Percentiles rank a stretch among this genome's conserved stretches.
Evolutionary conservation across 2,329 filamentous ascomycete genomes (phyloP).

Genomic region (Zymoseptoria tritici): DNA sequence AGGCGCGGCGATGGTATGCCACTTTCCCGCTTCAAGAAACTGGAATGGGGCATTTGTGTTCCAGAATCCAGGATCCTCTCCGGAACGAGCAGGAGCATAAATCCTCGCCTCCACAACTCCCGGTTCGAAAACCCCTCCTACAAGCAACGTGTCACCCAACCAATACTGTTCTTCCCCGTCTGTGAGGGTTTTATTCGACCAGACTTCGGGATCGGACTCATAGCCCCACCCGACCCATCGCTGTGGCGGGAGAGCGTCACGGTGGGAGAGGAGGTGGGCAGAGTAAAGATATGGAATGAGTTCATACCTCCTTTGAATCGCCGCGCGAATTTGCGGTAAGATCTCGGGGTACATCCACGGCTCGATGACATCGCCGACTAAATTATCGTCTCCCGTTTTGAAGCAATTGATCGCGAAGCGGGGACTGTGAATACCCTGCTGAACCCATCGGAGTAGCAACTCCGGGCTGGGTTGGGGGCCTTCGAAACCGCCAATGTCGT

Average conservation of each 20-base stretch:
- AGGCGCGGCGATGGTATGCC: slow-evolving; percentile 44
- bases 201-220: slow-evolving; percentile 58
- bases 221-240: slow-evolving; percentile 69
- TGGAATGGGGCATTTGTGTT: slow-evolving; percentile 57
- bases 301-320: slow-evolving; percentile 64
- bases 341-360: slow-evolving; percentile 70
- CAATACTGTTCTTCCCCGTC: slow-evolving; percentile 65
- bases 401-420: slow-evolving; percentile 73
- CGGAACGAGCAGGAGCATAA: slow-evolving; percentile 51
- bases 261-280: slow-evolving; percentile 54
- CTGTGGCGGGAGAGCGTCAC: slow-evolving; percentile 55
- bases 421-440: slow-evolving; percentile 61
- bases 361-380: slow-evolving; percentile 65
- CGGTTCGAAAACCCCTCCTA: slow-evolving; percentile 61
- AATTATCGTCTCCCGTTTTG: slow-evolving; percentile 62
- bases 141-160: slow-evolving; percentile 59
- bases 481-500: slow-evolving; percentile 70
- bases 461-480: slow-evolving; percentile 65
- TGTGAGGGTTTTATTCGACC: slow-evolving; percentile 50
- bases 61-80: slow-evolving; percentile 47
- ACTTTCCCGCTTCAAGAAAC: slow-evolving; percentile 48
- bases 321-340: slow-evolving; percentile 53
- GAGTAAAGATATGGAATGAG: slow-evolving; percentile 67
- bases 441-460: slow-evolving; percentile 64
- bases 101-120: slow-evolving; percentile 48